Percentiles rank a stretch among this genome's conserved stretches.
Conservation (phyloP, 2,329 filamentous ascomycete species). For the Ceratocystis cacaofunesta region DNA sequence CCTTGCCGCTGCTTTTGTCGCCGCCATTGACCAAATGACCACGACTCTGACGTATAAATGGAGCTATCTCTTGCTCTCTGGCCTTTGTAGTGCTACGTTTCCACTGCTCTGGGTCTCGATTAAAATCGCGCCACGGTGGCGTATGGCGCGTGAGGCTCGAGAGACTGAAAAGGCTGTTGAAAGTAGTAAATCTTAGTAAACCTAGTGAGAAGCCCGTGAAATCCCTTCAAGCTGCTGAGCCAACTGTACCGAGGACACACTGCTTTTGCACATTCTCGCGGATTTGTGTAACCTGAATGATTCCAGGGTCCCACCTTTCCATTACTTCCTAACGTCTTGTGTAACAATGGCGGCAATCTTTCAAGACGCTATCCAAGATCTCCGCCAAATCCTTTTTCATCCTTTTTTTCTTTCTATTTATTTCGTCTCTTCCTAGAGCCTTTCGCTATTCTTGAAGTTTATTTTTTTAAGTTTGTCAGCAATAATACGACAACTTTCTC, state of each 20-base stretch:
- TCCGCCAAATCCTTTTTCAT: too few relatives aligned
- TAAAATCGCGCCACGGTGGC: slow-evolving; percentile 19
- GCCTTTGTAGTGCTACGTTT: slow-evolving; percentile 17
- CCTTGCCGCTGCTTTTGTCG: slow-evolving; percentile 21
- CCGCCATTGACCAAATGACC: slow-evolving; percentile 22
- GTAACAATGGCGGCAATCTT: background rate
- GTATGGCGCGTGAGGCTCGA: slow-evolving; percentile 9
- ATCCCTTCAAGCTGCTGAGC: too few relatives aligned
- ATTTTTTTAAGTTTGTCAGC: too few relatives aligned
- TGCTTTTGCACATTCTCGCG: too few relatives aligned
- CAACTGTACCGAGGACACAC: too few relatives aligned
- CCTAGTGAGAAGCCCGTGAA: background rate
- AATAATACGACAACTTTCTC: too few relatives aligned
- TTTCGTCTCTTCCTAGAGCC: too few relatives aligned
- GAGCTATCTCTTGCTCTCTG: slow-evolving; percentile 20
- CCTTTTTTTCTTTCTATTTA: too few relatives aligned
- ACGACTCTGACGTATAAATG: slow-evolving; percentile 18
- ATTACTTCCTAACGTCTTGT: background rate
- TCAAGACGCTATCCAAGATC: too few relatives aligned
- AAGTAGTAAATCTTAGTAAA: background rate
- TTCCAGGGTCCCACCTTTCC: background rate
- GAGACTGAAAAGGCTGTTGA: background rate
- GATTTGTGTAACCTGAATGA: background rate
- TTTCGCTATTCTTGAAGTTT: too few relatives aligned
- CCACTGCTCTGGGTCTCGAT: slow-evolving; percentile 20